Base-by-base conservation (phyloP, 2,329 filamentous ascomycete species). In the Nectriaceae sp. region DNA sequence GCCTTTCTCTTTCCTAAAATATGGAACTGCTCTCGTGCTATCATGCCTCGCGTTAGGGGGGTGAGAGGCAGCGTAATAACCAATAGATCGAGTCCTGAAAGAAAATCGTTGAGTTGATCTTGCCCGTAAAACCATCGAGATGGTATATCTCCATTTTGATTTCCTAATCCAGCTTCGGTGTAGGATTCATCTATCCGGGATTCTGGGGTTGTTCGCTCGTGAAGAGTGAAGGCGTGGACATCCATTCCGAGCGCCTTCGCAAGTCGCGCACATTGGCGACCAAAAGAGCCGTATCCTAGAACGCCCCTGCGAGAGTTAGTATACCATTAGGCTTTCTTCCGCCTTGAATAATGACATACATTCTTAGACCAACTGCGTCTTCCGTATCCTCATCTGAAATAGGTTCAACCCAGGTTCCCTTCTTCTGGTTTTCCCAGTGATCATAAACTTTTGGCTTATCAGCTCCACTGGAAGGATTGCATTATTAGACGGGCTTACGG, bases 141-240 rank as follows among this genome's bases (percentile, higher is more conserved):
- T 0, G 75, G 74, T 20, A 76, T 59, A 4, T 62, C 35, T 3
- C 74, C 74, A 0, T 73, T 67, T 0, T 66, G 66, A 44, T 76
- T 74, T 3, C 74, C 72, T 8, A 84, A 87, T 1, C 81, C 79
- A 2, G 85, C 83, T 1, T 89, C 78, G 52, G 82, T 80, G 64
- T 83, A 89, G 13, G 81, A 80, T 6, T 67, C 65, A 60, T 88
- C 82, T 37, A 65, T 70, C 43, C 76, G 77, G 11, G 79, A 80
- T 47, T 82, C 81, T 0, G 79, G 74, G 0, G 85, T 87, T 2
- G 72, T 56, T 29, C 81, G 79, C 1, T 83, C 78, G 2, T 74
- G 78, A 0, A 81, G 80, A 1, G 85, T 89, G 66, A 84, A 88
- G 1, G 84, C 87, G 55, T 87, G 73, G 1, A 90, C 79, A 38